Conservation (phyloP, 192 early-diverging fungal genomes). For the Phlyctochytrium bullatum region DNA sequence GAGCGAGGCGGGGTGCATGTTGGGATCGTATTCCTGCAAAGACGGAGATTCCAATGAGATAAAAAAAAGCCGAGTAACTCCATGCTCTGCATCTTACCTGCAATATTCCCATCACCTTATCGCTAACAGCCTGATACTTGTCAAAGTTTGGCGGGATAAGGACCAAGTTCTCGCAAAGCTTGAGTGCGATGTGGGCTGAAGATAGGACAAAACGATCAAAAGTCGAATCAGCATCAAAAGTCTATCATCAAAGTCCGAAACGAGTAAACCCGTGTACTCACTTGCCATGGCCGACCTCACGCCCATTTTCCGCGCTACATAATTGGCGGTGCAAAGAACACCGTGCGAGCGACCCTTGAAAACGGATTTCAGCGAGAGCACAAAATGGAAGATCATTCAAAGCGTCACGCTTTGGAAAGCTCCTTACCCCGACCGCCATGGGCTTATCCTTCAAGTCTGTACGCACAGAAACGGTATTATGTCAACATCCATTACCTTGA, state of each 20-base stretch:
- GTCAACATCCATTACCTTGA: no score
- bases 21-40: constrained; percentile 54
- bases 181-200: constrained; percentile 25
- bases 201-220: constrained; percentile 8
- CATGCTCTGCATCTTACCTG: constrained; percentile 14
- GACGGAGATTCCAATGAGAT: background rate
- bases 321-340: constrained; percentile 66
- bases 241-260: no score
- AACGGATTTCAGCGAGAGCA: constrained; percentile 4
- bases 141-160: constrained; percentile 48
- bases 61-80: background rate
- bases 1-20: constrained; percentile 37
- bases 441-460: constrained; percentile 53
- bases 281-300: constrained; percentile 68
- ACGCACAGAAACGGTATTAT: no score
- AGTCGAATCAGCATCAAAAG: no score
- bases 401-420: background rate
- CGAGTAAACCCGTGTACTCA: constrained; percentile 9
- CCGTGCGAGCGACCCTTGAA: constrained; percentile 24
- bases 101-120: constrained; percentile 53
- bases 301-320: constrained; percentile 61
- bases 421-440: constrained; percentile 59
- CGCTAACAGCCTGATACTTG: constrained; percentile 49
- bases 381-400: background rate
- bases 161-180: constrained; percentile 58